Base-by-base conservation (phyloP, 441 rosid species). In the Croton setiger region DNA sequence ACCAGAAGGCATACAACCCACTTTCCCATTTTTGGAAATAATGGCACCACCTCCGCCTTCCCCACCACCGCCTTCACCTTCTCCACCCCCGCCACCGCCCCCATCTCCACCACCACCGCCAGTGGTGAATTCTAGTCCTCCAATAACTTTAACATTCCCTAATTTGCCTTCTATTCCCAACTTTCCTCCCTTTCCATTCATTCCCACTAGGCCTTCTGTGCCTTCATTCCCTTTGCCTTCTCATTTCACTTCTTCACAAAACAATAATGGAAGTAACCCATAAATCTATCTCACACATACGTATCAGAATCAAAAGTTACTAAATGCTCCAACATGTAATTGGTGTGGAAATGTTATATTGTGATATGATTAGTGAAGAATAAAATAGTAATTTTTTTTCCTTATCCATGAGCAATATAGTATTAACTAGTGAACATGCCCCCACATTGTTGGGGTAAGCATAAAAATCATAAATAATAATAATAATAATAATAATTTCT, bases 171-270 rank as follows among this genome's bases (percentile, higher is more conserved):
- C 60, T 43, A 10, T 73, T n/a, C 71, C 68, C 1, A 62, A 15
- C 8, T 71, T 71, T 43, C 69, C 74, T 11, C 64, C 69, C 15
- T 71, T 74, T 15, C 76, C 76, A 5, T 66, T 63, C 63, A n/a
- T 44, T 15, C 76, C 76, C 1, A 39, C 59, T 23, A 21, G 61
- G 48, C 76, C 76, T 14, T n/a, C 36, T n/a, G 7, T 60, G n/a
- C 70, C 75, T 36, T 33, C 43, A 8, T 13, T 37, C 12, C 60
- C 65, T 48, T 12, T 48, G 52, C 20, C 63, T 53, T 54, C 41
- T 39, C 44, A 20, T 53, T 52, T 56, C 52, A 17, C 23, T 31
- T n/a, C 73, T 39, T 37, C 63, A 13, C 21, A 55, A 4, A 56
- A 21, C 3, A 44, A 53, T 2, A 63, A 62, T 33, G 63, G 9